Conservation (phyloP, 305 asterid species). For the Fraxinus baroniana region DNA sequence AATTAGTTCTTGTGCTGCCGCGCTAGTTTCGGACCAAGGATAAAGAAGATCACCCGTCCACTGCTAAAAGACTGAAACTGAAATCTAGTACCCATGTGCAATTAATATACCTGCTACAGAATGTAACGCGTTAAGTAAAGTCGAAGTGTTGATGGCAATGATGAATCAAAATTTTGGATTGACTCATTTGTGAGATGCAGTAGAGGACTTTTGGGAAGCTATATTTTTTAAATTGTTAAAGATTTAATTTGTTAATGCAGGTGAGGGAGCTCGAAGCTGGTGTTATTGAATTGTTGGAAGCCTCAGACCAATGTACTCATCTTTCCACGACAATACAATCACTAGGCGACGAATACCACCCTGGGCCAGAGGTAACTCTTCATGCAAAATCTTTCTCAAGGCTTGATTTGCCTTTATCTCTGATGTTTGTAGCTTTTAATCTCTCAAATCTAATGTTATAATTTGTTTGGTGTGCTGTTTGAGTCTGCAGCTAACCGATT, state of each 20-base stretch:
- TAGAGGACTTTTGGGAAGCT: background rate
- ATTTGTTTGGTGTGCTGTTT: conserved; percentile 19
- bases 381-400: background rate
- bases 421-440: conserved; percentile 10
- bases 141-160: conserved; percentile 2
- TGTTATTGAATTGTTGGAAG: conserved; percentile 50
- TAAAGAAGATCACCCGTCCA: background rate
- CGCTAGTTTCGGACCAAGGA: background rate
- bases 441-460: background rate
- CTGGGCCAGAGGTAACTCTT: conserved; percentile 54
- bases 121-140: background rate
- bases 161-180: background rate
- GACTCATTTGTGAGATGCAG: background rate
- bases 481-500: conserved; percentile 61
- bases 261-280: conserved; percentile 79
- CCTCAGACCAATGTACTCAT: conserved; percentile 64
- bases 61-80: background rate
- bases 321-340: conserved; percentile 66
- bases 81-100: background rate
- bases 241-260: conserved; percentile 37
- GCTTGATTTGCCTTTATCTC: background rate
- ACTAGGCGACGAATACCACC: conserved; percentile 55
- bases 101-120: background rate
- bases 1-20: background rate
- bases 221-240: background rate